These are phyloP conservation scores for Nemania abortiva DNA, from an alignment of 2,329 filamentous ascomycete species.

Conservation along the genomic window DNA sequence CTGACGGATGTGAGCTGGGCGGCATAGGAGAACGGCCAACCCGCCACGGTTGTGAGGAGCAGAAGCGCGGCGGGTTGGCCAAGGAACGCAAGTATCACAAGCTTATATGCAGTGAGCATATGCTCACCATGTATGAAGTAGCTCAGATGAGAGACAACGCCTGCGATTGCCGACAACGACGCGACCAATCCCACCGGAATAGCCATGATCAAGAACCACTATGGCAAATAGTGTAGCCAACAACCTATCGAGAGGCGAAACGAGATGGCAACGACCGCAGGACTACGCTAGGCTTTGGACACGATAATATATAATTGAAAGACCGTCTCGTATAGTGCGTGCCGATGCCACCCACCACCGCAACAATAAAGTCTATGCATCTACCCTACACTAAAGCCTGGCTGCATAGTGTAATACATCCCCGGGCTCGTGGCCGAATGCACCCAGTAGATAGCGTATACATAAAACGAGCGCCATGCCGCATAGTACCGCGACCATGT, in stretches of 20 bases:
- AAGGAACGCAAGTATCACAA: slow-evolving; percentile 27
- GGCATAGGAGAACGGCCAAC: slow-evolving; percentile 19
- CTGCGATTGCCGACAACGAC: slow-evolving; percentile 23
- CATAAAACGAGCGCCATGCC: no score
- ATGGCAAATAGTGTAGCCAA: neutral
- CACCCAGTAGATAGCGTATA: no score
- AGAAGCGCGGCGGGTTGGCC: slow-evolving; percentile 15
- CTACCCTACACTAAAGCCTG: slow-evolving; percentile 17
- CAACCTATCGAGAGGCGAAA: slow-evolving; percentile 6
- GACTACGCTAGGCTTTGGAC: slow-evolving; percentile 16
- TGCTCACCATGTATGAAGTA: slow-evolving; percentile 41
- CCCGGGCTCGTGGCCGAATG: neutral
- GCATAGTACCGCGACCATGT: neutral
- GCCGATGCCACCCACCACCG: slow-evolving; percentile 10
- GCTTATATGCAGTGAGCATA: slow-evolving; percentile 31
- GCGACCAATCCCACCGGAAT: slow-evolving; percentile 16
- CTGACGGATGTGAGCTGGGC: slow-evolving; percentile 22
- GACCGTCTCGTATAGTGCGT: neutral
- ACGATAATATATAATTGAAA: neutral
- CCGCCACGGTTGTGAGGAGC: slow-evolving; percentile 19
- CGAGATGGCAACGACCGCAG: neutral
- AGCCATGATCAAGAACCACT: slow-evolving; percentile 20
- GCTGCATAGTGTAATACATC: slow-evolving; percentile 13
- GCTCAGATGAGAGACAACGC: slow-evolving; percentile 33
- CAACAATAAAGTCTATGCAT: slow-evolving; percentile 13